Evolutionary conservation across 306 rosid species (phyloP), one percentile per base, ranked within the genome.

Genomic region (Dryas octopetala): DNA sequence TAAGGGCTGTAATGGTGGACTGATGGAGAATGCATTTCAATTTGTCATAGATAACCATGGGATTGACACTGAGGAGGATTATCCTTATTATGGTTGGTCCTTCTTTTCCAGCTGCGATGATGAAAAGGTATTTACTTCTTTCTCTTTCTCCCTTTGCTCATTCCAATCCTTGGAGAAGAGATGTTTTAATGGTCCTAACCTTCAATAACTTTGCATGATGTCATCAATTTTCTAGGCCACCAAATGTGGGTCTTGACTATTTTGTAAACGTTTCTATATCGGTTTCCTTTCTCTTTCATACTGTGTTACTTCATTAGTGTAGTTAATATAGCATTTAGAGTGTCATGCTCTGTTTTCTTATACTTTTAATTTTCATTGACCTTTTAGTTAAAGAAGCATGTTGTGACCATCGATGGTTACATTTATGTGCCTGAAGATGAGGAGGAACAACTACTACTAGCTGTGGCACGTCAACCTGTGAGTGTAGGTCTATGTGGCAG

Each of bases 401-500:
- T 81, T 71, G 96, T 91, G 75, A 90, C 97, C 6, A 90, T 94
- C 71, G 98, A 94, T 74, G 93, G 88, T 71, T 94, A 91, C 70
- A 72, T 54, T 12, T 93, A 87, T 66, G 85, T 94, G 61, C 83
- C 88, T n/a, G 6, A 73, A 41, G 86, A 57, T 57, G 69, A 92
- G 63, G 98, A 90, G 89, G 60, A 83, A 62, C 85, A 81, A 71
- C 83, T 94, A 55, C 86, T 85, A 57, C 79, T 86, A 83, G 96
- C 96, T 7, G 98, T 90, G 73, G 97, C 86, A 69, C 62, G 70
- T 17, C 98, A 94, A 78, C 98, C 98, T 58, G 97, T 94, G 61
- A 91, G 98, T 15, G 98, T 85, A 10, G 95, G 98, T 59, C 90
- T 94, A 74, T 90, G 91, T 68, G 97, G 97, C 53, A 90, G 98